Percentiles rank a stretch among this genome's conserved stretches.
Evolutionary conservation across 257 asterid genomes (phyloP).

Genomic region (Eustoma russellianum): DNA sequence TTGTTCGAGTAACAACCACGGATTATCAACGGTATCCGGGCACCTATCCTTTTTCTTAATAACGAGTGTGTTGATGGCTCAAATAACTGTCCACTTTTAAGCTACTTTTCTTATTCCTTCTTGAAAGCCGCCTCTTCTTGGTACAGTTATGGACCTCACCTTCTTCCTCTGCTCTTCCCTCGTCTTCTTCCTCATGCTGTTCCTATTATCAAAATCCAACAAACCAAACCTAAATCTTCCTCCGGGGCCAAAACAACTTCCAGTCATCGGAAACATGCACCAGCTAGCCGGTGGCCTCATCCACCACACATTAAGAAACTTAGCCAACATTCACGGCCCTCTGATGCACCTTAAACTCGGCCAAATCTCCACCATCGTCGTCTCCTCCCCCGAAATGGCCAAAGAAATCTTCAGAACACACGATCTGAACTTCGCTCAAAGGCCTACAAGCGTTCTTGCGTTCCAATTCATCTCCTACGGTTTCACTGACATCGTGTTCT

Average conservation of each 20-base stretch:
- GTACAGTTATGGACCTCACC: neutral
- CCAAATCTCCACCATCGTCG: neutral
- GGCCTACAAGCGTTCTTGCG: neutral
- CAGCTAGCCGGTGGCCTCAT: neutral
- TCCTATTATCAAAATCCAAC: neutral
- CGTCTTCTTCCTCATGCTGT: neutral
- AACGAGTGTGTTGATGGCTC: too few relatives aligned
- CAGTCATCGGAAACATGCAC: conserved; percentile 6
- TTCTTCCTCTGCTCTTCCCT: neutral
- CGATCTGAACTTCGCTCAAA: neutral
- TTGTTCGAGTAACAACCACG: too few relatives aligned
- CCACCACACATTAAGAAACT: neutral
- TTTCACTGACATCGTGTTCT: neutral
- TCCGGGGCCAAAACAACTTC: neutral
- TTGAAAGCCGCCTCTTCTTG: too few relatives aligned
- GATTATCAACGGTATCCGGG: too few relatives aligned
- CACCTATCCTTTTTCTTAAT: too few relatives aligned
- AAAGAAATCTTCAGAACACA: conserved; percentile 3
- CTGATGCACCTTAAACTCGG: neutral
- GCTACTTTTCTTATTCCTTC: too few relatives aligned
- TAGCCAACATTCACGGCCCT: neutral
- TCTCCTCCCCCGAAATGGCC: conserved; percentile 9
- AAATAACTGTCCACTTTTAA: too few relatives aligned
- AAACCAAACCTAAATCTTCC: neutral
- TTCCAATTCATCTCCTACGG: neutral